Percentiles rank a stretch among this genome's conserved stretches.
phyloP scores from a whole-genome alignment of 2,329 filamentous ascomycete genomes.

The Diaporthe sp. region DNA sequence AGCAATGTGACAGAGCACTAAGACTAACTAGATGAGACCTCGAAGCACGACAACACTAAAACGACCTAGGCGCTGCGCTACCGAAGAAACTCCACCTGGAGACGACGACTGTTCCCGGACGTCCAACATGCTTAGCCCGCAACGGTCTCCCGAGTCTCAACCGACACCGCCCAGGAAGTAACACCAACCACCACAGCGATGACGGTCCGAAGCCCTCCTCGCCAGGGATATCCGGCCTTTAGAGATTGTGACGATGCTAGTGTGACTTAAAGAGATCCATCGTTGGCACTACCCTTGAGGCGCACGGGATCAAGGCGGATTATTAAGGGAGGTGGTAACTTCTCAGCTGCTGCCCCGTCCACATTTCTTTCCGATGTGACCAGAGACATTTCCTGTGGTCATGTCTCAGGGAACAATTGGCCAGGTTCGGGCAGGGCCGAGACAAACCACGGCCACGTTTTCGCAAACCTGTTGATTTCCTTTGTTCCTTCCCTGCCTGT shows the following conservation, averaged over 20 bases:
- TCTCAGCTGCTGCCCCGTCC: conserved; percentile 20
- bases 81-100: conserved; percentile 17
- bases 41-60: conserved; percentile 27
- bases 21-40: conserved; percentile 13
- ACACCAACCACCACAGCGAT: conserved; percentile 14
- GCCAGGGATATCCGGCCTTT: conserved; percentile 27
- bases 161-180: conserved; percentile 10
- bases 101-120: conserved; percentile 21
- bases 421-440: conserved; percentile 25
- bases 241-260: conserved; percentile 21
- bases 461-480: conserved; percentile 4
- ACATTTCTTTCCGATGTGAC: not conserved
- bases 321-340: conserved; percentile 19
- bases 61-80: conserved; percentile 27
- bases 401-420: conserved; percentile 32
- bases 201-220: conserved; percentile 7
- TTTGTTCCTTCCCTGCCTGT: not conserved
- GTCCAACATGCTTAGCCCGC: conserved; percentile 16
- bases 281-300: conserved; percentile 9
- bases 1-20: conserved; percentile 25
- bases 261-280: conserved; percentile 16
- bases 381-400: conserved; percentile 36
- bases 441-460: conserved; percentile 26
- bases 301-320: conserved; percentile 21
- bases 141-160: conserved; percentile 7